Evolutionary conservation across 2,329 filamentous ascomycete genomes (phyloP), one percentile per base, ranked within the genome.

Genomic region (Nemania sp.): DNA sequence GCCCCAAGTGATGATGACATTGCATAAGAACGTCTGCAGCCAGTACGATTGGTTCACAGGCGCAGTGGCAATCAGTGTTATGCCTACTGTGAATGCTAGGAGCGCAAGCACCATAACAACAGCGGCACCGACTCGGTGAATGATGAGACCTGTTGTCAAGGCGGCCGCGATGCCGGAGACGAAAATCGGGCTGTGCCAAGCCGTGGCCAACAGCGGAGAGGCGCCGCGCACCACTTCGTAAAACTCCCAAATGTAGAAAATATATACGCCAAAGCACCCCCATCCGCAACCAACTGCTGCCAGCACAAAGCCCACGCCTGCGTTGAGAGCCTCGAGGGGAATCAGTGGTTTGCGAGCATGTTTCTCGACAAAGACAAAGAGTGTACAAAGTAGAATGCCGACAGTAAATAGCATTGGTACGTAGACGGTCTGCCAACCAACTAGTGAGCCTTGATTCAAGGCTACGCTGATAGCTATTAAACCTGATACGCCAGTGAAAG

Each of bases 391-490:
- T 1, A 83, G 28, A 8, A 79, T 52, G 2, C 81, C 81, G 9
- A 80, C 49, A 45, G 80, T 75, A 3, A 86, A 69, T 4, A 80
- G 64, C 6, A 74, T 66, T 51, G 77, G 77, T 28, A 81, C 73
- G 60, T 83, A 83, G 0, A 77, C 70, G n/a, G 72, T 68, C 11
- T 65, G 55, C 81, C 81, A 85, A 2, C 79, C 77, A 11, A 77
- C 76, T 2, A 79, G 69, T 0, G 78, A 76, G 3, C 77, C 81
- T 64, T 85, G 81, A 60, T 84, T 85, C 76, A 80, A 81, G 2
- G 81, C 79, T 50, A 85, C 77, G 61, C 84, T 84, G 66, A 84
- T 72, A 6, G 84, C 67, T 1, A 82, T 70, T 47, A 85, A 71
- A 2, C 75, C 80, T 0, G 73, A 70, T 28, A 85, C 75, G 3